phyloP scores from a whole-genome alignment of 306 rosid species.

The Pyrus bretschneideri region DNA sequence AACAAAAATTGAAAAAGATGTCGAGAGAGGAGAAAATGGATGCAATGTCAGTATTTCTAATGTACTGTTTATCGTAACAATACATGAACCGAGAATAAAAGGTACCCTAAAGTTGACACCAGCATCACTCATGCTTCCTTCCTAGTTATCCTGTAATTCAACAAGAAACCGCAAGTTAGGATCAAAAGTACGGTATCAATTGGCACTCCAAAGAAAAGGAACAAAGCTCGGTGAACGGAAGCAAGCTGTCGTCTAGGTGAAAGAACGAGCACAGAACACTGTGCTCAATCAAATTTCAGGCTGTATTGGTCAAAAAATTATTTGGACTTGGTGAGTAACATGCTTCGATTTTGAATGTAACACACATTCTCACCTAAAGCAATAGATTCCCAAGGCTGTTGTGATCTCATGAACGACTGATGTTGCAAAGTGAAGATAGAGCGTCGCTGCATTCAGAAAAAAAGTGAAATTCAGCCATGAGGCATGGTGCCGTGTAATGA shows the following conservation, averaged over 20 bases:
- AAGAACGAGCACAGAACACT: neutral
- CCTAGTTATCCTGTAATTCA: slow-evolving; percentile 68
- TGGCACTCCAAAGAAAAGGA: neutral
- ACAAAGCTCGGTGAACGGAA: neutral
- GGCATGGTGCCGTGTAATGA: neutral
- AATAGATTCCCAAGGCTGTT: slow-evolving; percentile 75
- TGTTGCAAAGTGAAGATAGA: slow-evolving; percentile 78
- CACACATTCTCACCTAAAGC: slow-evolving; percentile 67
- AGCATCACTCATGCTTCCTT: slow-evolving; percentile 63
- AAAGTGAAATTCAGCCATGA: slow-evolving; percentile 12
- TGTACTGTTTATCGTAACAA: neutral
- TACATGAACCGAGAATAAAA: neutral
- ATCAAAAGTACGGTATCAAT: neutral
- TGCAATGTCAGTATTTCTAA: neutral
- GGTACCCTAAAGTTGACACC: slow-evolving; percentile 3
- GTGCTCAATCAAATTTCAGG: neutral
- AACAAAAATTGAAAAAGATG: neutral
- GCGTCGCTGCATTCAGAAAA: slow-evolving; percentile 38
- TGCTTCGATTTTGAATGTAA: neutral
- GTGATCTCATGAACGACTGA: slow-evolving; percentile 78
- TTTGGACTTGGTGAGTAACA: neutral
- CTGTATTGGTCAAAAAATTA: neutral
- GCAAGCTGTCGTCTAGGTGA: neutral
- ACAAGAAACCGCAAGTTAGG: slow-evolving; percentile 2
- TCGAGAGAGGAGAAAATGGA: neutral